Conservation (phyloP, 108 stramenopile genomes). For the Pseudonitzschia multiseries region DNA sequence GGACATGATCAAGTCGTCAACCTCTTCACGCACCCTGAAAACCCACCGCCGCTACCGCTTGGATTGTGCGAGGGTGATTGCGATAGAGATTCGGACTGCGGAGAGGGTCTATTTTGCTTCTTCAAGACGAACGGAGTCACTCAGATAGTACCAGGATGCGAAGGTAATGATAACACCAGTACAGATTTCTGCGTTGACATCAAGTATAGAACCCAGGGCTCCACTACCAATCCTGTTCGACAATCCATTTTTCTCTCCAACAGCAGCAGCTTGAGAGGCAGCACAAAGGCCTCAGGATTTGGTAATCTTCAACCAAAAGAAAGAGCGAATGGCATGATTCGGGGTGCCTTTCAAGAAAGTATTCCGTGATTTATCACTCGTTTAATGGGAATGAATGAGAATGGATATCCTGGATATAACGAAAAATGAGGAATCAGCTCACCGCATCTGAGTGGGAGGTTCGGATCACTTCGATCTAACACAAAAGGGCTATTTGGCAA, state of each 20-base stretch:
- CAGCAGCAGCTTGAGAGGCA: slow-evolving; percentile 3
- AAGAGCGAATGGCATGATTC: neutral
- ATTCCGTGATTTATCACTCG: neutral
- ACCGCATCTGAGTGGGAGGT: neutral
- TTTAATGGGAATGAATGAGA: neutral
- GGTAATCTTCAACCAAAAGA: neutral
- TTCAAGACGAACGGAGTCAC: slow-evolving; percentile 15
- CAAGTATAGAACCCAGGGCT: neutral
- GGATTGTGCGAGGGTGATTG: slow-evolving; percentile 47
- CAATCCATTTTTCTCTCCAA: neutral
- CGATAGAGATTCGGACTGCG: slow-evolving; percentile 48
- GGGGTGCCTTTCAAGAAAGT: neutral
- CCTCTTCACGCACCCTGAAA: slow-evolving; percentile 9
- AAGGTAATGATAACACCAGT: slow-evolving; percentile 24
- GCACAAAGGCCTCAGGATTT: neutral
- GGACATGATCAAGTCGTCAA: neutral
- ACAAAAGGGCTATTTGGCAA: no score
- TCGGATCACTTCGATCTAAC: neutral
- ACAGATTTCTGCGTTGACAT: slow-evolving; percentile 30
- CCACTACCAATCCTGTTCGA: neutral
- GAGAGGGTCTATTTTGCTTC: slow-evolving; percentile 33
- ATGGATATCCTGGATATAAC: no score
- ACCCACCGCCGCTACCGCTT: slow-evolving; percentile 9
- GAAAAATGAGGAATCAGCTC: neutral
- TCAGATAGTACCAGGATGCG: slow-evolving; percentile 33